Evolutionary conservation across 2,329 filamentous ascomycete genomes (phyloP).

Genomic region (Sarocladium brachiariae): DNA sequence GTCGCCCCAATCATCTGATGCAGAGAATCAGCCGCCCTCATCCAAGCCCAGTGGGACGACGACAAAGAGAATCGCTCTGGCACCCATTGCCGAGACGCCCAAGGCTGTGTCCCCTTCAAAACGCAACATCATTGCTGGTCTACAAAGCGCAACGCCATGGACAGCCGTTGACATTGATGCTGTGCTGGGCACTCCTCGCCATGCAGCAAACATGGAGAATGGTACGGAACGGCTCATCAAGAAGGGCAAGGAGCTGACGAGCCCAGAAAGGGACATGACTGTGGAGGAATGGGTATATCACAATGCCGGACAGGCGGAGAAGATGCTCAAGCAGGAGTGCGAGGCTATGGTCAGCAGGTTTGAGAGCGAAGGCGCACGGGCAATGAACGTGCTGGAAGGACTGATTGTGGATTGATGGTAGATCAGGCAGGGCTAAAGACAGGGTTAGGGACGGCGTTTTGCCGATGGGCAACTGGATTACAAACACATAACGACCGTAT

Average conservation of each 20-base stretch:
- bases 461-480: not conserved
- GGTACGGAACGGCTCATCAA: conserved; percentile 41
- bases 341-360: conserved; percentile 77
- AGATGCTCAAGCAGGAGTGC: conserved; percentile 70
- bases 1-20: conserved; percentile 71
- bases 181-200: conserved; percentile 46
- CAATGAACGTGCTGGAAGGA: conserved; percentile 70
- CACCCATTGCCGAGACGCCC: conserved; percentile 39
- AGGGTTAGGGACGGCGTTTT: not conserved
- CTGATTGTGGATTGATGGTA: conserved; percentile 46
- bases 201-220: conserved; percentile 44
- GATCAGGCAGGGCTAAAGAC: not conserved
- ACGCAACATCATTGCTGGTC: conserved; percentile 46
- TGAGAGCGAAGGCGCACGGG: conserved; percentile 73
- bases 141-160: conserved; percentile 61
- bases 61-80: conserved; percentile 40
- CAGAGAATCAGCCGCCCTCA: conserved; percentile 72
- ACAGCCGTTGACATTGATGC: conserved; percentile 67
- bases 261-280: conserved; percentile 79
- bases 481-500: not conserved
- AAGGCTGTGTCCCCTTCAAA: conserved; percentile 53
- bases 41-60: conserved; percentile 43
- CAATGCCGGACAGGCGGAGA: conserved; percentile 75
- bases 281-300: conserved; percentile 88
- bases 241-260: conserved; percentile 57